phyloP scores from a whole-genome alignment of 2,329 filamentous ascomycete species.

The Tolypocladium pustulatum region DNA sequence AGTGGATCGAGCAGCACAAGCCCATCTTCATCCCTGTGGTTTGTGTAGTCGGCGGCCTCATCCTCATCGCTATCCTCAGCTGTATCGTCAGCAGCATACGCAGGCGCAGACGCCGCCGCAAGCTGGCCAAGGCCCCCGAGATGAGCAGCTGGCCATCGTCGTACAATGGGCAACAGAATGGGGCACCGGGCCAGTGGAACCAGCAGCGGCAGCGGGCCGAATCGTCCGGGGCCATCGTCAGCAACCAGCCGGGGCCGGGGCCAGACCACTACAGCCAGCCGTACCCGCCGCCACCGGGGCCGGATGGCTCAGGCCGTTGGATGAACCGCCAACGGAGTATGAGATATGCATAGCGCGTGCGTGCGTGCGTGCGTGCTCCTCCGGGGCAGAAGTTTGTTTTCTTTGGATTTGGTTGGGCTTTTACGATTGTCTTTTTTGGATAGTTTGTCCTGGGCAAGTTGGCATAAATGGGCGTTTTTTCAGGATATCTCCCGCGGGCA shows the following conservation, averaged over 20 bases:
- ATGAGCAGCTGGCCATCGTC: conserved; percentile 16
- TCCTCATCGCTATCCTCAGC: conserved; percentile 57
- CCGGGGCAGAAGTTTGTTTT: background rate
- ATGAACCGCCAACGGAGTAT: conserved; percentile 12
- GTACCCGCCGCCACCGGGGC: conserved; percentile 1
- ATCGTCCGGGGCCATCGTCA: background rate
- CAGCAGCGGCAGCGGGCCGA: conserved; percentile 1
- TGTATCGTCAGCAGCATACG: conserved; percentile 48
- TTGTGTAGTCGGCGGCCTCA: conserved; percentile 58
- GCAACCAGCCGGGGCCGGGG: background rate
- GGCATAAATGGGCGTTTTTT: conserved; percentile 2
- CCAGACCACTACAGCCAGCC: background rate
- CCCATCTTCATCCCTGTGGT: conserved; percentile 73
- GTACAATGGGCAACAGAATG: background rate
- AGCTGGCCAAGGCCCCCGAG: conserved; percentile 13
- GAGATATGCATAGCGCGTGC: conserved; percentile 18
- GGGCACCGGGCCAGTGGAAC: background rate
- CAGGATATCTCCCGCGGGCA: background rate
- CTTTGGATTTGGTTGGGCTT: background rate
- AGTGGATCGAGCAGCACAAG: conserved; percentile 71
- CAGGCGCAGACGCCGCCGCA: conserved; percentile 12
- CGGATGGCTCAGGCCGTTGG: conserved; percentile 5
- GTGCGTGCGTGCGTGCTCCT: background rate
- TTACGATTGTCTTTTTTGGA: background rate
- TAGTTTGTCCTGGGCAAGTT: background rate